Conservation (phyloP, 768 basidiomycete genomes). For the Leccinum variicolor region DNA sequence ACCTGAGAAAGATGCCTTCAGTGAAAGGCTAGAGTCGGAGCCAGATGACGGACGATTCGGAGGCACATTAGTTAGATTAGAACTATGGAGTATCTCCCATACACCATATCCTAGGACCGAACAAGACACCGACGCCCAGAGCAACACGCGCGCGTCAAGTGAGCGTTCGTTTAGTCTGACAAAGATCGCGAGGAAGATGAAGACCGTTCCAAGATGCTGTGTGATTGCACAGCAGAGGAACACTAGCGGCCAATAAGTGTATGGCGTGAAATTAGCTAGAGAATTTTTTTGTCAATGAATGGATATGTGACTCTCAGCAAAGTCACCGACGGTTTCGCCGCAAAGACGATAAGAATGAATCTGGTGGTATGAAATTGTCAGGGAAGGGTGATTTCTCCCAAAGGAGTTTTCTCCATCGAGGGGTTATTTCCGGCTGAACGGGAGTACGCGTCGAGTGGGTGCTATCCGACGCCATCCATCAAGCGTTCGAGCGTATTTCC, state of each 20-base stretch:
- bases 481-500: neutral
- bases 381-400: constrained; percentile 75
- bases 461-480: neutral
- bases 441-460: neutral
- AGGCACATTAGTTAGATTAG: constrained; percentile 26
- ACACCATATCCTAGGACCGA: constrained; percentile 58
- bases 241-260: constrained; percentile 73
- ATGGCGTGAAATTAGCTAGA: constrained; percentile 76
- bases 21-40: neutral
- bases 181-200: constrained; percentile 81
- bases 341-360: constrained; percentile 73
- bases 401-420: constrained; percentile 67
- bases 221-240: constrained; percentile 70
- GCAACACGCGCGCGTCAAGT: constrained; percentile 66
- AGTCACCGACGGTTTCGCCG: constrained; percentile 67
- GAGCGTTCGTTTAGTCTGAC: constrained; percentile 59
- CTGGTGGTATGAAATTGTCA: constrained; percentile 81
- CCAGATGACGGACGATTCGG: constrained; percentile 25
- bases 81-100: constrained; percentile 56
- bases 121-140: constrained; percentile 58
- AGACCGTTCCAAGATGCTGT: constrained; percentile 79
- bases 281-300: constrained; percentile 11
- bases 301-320: constrained; percentile 6
- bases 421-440: constrained; percentile 14
- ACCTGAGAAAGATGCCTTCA: constrained; percentile 38